Evolutionary conservation across 2,329 filamentous ascomycete species (phyloP).

Genomic region (Orbilia quercus): DNA sequence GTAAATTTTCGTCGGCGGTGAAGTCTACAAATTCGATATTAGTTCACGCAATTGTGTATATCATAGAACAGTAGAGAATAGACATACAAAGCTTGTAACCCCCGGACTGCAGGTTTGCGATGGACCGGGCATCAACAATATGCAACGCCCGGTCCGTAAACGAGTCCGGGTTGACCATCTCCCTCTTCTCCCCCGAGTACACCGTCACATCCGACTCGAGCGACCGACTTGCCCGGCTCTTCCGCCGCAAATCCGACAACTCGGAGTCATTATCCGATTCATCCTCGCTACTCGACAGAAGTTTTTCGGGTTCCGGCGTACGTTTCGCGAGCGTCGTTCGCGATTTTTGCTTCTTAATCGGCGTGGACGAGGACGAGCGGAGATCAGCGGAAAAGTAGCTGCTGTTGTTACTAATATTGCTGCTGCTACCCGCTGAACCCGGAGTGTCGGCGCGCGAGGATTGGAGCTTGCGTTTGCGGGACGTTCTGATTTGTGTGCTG

Average conservation of each 20-base stretch:
- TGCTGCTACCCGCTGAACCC: slow-evolving; percentile 31
- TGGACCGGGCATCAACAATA: slow-evolving; percentile 67
- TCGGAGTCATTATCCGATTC: slow-evolving; percentile 58
- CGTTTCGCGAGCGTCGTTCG: slow-evolving; percentile 46
- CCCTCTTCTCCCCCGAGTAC: slow-evolving; percentile 65
- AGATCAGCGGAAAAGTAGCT: slow-evolving; percentile 46
- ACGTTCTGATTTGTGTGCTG: no score
- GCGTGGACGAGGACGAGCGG: slow-evolving; percentile 52
- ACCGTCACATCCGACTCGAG: slow-evolving; percentile 62
- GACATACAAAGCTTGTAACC: slow-evolving; percentile 62
- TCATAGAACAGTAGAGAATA: not conserved
- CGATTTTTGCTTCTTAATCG: slow-evolving; percentile 55
- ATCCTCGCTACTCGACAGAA: slow-evolving; percentile 60
- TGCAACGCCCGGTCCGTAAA: slow-evolving; percentile 65
- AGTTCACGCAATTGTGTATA: not conserved
- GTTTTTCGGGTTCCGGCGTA: slow-evolving; percentile 62
- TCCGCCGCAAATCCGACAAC: slow-evolving; percentile 52
- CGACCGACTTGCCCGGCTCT: slow-evolving; percentile 57
- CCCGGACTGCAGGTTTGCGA: slow-evolving; percentile 63
- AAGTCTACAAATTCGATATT: slow-evolving; percentile 58
- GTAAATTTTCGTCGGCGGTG: slow-evolving; percentile 67
- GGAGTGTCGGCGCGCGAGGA: slow-evolving; percentile 47
- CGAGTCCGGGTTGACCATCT: slow-evolving; percentile 65
- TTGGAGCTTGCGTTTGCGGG: slow-evolving; percentile 50
- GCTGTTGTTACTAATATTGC: slow-evolving; percentile 5